Percentiles rank a stretch among this genome's conserved stretches.
Evolutionary conservation across 805 yeast genomes (phyloP).

Genomic region (Saccharomyces eubayanus): DNA sequence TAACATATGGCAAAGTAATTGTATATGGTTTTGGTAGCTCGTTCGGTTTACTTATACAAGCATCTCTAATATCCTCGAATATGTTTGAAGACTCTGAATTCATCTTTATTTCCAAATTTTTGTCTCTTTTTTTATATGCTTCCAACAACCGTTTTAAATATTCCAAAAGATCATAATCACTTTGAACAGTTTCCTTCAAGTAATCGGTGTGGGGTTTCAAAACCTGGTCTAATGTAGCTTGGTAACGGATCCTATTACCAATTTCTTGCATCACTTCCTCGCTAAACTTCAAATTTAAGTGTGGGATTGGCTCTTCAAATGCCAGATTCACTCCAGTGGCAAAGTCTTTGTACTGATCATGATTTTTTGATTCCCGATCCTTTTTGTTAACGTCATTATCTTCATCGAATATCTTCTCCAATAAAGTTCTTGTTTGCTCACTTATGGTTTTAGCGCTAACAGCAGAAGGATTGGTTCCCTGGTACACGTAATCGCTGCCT

Average conservation of each 20-base stretch:
- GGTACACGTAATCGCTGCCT: neutral
- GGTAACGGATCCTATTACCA: slow-evolving; percentile 3
- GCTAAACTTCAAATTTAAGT: neutral
- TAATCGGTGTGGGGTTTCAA: slow-evolving; percentile 16
- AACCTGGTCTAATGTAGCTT: slow-evolving; percentile 15
- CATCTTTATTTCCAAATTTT: slow-evolving; percentile 1
- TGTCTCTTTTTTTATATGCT: slow-evolving; percentile 10
- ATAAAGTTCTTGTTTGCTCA: neutral
- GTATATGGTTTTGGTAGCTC: slow-evolving; percentile 24
- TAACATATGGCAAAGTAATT: slow-evolving; percentile 21
- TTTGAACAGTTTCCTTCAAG: slow-evolving; percentile 8
- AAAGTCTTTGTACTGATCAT: neutral
- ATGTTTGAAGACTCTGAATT: slow-evolving; percentile 7
- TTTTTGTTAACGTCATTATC: neutral
- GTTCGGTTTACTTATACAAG: slow-evolving; percentile 3
- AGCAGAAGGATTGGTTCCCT: neutral
- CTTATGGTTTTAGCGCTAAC: neutral
- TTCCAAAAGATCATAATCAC: slow-evolving; percentile 22
- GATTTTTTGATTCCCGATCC: neutral
- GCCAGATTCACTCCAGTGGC: too few relatives aligned
- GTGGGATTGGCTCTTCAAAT: neutral
- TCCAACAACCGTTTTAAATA: slow-evolving; percentile 9
- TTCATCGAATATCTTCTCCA: neutral
- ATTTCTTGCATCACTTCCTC: neutral
- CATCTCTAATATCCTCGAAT: slow-evolving; percentile 12